Percentiles rank a stretch among this genome's conserved stretches.
Conservation (phyloP, 306 rosid species). For the Quercus mongolica region DNA sequence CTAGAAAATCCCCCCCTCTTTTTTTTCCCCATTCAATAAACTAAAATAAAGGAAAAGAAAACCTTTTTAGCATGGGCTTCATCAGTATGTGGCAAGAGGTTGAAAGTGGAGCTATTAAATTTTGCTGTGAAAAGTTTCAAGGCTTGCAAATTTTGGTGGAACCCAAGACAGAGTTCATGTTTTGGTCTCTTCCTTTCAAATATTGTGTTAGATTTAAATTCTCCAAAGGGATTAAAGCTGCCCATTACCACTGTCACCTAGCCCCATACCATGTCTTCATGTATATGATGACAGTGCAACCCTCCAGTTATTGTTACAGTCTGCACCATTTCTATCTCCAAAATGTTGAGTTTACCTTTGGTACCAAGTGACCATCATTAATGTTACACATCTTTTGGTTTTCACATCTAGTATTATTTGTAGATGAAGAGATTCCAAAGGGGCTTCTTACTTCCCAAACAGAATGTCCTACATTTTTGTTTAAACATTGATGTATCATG, state of each 20-base stretch:
- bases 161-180: background rate
- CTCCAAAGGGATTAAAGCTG: background rate
- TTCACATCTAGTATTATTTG: too few relatives aligned
- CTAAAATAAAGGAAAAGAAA: background rate
- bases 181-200: background rate
- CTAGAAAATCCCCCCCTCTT: background rate
- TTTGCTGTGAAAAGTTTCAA: too few relatives aligned
- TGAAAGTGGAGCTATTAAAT: background rate
- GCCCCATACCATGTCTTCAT: background rate
- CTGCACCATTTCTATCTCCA: background rate
- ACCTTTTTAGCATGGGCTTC: background rate
- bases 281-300: background rate
- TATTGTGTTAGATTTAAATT: background rate
- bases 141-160: background rate
- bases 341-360: background rate
- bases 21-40: background rate
- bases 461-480: too few relatives aligned
- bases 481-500: too few relatives aligned
- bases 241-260: background rate
- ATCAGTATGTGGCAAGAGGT: background rate
- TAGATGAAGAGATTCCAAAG: too few relatives aligned
- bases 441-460: too few relatives aligned
- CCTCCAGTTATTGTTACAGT: background rate
- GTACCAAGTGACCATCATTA: background rate
- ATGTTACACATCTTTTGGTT: background rate